These are phyloP conservation scores for Orychophragmus violaceus DNA, from an alignment of 345 rosid genomes.

Conservation along the genomic window DNA sequence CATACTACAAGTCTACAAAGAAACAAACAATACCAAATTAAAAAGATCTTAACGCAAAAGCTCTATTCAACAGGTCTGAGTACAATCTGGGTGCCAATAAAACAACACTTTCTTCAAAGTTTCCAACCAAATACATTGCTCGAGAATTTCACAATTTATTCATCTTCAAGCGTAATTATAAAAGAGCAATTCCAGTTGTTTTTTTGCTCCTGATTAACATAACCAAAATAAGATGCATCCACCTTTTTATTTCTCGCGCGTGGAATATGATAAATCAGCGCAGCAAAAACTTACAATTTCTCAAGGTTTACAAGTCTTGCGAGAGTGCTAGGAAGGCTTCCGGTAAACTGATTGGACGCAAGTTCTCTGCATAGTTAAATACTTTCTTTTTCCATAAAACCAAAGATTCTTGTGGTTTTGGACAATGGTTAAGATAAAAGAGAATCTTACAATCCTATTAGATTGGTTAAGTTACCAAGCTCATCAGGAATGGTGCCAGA, in stretches of 20 bases:
- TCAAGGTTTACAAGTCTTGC: too few species aligned
- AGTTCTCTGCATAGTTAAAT: too few species aligned
- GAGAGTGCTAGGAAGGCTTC: too few species aligned
- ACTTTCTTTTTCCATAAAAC: background rate
- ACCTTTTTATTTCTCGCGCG: too few species aligned
- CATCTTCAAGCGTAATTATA: background rate
- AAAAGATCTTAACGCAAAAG: background rate
- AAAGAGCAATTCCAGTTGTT: background rate
- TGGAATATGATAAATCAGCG: too few species aligned
- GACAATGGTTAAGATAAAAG: background rate
- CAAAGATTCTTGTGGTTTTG: background rate
- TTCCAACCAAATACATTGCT: background rate
- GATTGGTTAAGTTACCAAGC: too few species aligned
- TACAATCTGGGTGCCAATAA: background rate
- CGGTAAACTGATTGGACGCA: too few species aligned
- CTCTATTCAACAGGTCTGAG: background rate
- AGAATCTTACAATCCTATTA: conserved; percentile 35
- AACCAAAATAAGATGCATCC: too few species aligned
- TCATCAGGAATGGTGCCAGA: conserved; percentile 44
- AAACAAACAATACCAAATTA: too few species aligned
- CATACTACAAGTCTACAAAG: too few species aligned
- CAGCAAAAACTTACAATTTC: too few species aligned
- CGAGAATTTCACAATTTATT: background rate
- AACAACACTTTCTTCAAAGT: background rate
- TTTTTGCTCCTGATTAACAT: too few species aligned